Evolutionary conservation across 139 green algal species (phyloP).

Genomic region (Pedinophyceae sp.): DNA sequence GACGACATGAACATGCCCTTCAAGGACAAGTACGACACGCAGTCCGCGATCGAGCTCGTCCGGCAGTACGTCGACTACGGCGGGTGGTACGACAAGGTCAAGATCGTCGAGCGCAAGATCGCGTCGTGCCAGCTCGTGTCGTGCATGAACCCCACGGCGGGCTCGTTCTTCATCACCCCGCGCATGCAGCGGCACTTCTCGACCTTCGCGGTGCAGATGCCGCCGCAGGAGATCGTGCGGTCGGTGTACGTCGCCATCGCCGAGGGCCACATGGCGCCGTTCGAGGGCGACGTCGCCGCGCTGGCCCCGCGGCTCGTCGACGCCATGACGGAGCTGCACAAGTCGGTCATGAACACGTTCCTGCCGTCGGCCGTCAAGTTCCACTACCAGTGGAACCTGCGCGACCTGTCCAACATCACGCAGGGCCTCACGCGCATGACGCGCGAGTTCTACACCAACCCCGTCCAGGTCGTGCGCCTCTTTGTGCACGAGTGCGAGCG

Average conservation of each 20-base stretch:
- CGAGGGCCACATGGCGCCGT: constrained; percentile 40
- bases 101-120: constrained; percentile 80
- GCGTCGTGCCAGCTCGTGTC: constrained; percentile 55
- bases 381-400: constrained; percentile 85
- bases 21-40: constrained; percentile 89
- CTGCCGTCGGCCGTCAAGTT: constrained; percentile 73
- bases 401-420: constrained; percentile 65
- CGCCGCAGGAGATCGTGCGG: not conserved
- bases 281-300: constrained; percentile 43
- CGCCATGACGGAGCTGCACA: constrained; percentile 74
- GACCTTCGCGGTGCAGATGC: constrained; percentile 58
- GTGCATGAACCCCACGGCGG: constrained; percentile 79
- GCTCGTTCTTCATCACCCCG: constrained; percentile 76
- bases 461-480: constrained; percentile 37
- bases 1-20: constrained; percentile 87
- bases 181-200: constrained; percentile 86
- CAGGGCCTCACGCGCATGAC: constrained; percentile 61
- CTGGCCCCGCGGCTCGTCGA: constrained; percentile 56
- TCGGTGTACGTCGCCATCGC: constrained; percentile 32
- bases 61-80: constrained; percentile 74
- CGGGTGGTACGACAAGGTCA: constrained; percentile 82
- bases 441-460: constrained; percentile 46
- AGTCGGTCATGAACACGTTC: constrained; percentile 67
- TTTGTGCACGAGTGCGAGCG: constrained; percentile 74
- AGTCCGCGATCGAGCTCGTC: constrained; percentile 73